Evolutionary conservation across 2,329 filamentous ascomycete genomes (phyloP).

Genomic region (Calonectria pteridis): DNA sequence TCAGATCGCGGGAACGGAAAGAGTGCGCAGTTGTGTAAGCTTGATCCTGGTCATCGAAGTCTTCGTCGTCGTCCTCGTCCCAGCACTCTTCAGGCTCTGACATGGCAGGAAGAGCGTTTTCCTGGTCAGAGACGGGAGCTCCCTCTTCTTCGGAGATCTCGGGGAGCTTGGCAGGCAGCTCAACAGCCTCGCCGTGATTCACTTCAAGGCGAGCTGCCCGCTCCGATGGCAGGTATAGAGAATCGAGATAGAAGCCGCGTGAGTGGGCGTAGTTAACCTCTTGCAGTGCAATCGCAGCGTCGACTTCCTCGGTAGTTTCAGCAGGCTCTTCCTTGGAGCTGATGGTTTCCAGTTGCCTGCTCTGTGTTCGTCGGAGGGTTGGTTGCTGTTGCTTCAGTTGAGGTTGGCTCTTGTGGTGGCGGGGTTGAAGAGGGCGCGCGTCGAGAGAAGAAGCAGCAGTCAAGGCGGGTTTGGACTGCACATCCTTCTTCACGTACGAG

Average conservation of each 20-base stretch:
- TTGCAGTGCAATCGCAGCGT: slow-evolving; percentile 25
- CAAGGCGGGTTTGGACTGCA: slow-evolving; percentile 33
- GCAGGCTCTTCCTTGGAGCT: slow-evolving; percentile 31
- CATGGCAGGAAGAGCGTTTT: slow-evolving; percentile 44
- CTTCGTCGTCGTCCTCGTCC: slow-evolving; percentile 84
- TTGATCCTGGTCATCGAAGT: slow-evolving; percentile 69
- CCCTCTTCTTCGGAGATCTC: slow-evolving; percentile 49
- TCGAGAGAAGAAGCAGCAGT: slow-evolving; percentile 34
- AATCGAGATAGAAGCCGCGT: slow-evolving; percentile 45
- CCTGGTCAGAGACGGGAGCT: slow-evolving; percentile 38
- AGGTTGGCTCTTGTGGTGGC: slow-evolving; percentile 68
- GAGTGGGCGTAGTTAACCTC: slow-evolving; percentile 39
- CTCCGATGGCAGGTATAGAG: slow-evolving; percentile 43
- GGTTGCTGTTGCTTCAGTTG: slow-evolving; percentile 59
- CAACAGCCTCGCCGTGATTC: slow-evolving; percentile 40
- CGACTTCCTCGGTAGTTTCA: slow-evolving; percentile 25
- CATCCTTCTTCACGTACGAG: slow-evolving; percentile 37
- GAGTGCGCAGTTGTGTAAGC: slow-evolving; percentile 85
- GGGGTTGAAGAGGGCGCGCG: slow-evolving; percentile 51
- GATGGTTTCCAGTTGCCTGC: slow-evolving; percentile 53
- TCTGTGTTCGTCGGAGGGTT: slow-evolving; percentile 58
- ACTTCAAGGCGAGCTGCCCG: slow-evolving; percentile 39
- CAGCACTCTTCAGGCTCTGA: slow-evolving; percentile 76
- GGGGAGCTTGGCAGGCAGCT: slow-evolving; percentile 45
- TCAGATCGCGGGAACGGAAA: slow-evolving; percentile 76